Base-by-base conservation (phyloP, 164 flowering plant genomes). In the Stephania cephalantha region DNA sequence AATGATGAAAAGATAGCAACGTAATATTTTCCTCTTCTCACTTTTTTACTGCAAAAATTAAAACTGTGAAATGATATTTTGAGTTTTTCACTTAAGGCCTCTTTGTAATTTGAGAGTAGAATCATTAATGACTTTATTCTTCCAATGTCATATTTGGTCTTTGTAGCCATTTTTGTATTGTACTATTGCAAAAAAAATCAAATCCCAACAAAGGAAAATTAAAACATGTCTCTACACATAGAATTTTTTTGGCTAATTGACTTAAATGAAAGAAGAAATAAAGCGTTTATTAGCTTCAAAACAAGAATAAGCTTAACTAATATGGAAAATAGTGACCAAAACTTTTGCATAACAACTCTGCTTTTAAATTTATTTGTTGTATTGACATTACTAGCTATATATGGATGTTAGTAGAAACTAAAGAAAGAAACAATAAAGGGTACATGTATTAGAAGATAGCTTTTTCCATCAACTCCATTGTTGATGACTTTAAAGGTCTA, bases 391-490 rank as follows among this genome's bases (percentile, higher is more conserved):
- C 35, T 31, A 1, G 35, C 35, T 31, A 31, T 31, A 31, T 31
- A 31, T 31, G 35, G 3, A 31, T 31, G 35, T 31, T 31, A 31
- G 35, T 31, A 31, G 35, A 31, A 31, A 31, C 35, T 18, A 67
- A 7, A 67, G 1, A 30, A 17, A 61, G 22, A 42, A 3, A 10
- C 13, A 3, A 9, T 61, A 15, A 72, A 64, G 29, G 48, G 20
- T 75, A 91, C 99, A 97, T 90, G 99, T 55, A 91, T 85, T 74
- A 95, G 99, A 81, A 95, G 96, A 73, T 95, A 95, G 82, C 93
- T 95, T 78, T 88, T 85, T 79, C 92, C 92, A 77, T 93, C 97
- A 46, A 91, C 69, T 64, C 82, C 84, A 82, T 93, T 92, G 82
- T 93, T 95, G 78, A 95, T 91, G 83, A 95, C 99, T 82, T 93